Evolutionary conservation across 164 flowering plant species (phyloP), one percentile per base, ranked within the genome.

Genomic region (Cinnamomum chago): DNA sequence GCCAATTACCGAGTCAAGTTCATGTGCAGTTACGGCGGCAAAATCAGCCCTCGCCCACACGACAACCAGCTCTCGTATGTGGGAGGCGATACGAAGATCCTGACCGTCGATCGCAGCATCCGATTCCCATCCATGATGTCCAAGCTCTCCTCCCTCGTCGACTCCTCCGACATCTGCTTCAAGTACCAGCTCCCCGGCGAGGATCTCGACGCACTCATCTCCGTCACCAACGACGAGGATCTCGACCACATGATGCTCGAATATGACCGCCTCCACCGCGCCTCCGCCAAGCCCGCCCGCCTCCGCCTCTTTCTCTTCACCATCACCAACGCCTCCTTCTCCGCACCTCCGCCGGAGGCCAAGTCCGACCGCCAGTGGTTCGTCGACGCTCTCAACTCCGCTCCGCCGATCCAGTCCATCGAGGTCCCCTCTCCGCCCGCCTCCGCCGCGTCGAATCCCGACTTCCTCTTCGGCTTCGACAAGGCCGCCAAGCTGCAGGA

Each of bases 11-110:
- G 83, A 75, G 90, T 89, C 80, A 91, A 88, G 72, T 83, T 93
- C 76, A 86, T 93, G 90, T 93, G 97, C 85, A 91, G 94, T 72
- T 93, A 86, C 40, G 94, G 94, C 75, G 98, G 98, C 4, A 89
- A 87, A 70, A 93, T 93, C 76, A 90, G 79, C 20, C 96, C 93
- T 15, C 76, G 94, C 1, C 86, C 88, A 4, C 88, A 89, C 70
- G 97, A 93, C 71, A 86, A 91, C 74, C 96, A 87, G 76, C 86
- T 93, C 25, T 72, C 92, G 3, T 93, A 93, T 81, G 78, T 89
- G 60, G 96, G 92, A 25, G 97, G 97, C 11, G 96, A 91, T 25
- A 93, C 96, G 65, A 93, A 93, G 84, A 93, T 91, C 82, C 73
- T 93, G 11, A 70, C 91, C 65, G 88, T 90, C 25, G 97, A 93